Base-by-base conservation (phyloP, 1,284 basidiomycete species). In the Puccinia polysora region DNA sequence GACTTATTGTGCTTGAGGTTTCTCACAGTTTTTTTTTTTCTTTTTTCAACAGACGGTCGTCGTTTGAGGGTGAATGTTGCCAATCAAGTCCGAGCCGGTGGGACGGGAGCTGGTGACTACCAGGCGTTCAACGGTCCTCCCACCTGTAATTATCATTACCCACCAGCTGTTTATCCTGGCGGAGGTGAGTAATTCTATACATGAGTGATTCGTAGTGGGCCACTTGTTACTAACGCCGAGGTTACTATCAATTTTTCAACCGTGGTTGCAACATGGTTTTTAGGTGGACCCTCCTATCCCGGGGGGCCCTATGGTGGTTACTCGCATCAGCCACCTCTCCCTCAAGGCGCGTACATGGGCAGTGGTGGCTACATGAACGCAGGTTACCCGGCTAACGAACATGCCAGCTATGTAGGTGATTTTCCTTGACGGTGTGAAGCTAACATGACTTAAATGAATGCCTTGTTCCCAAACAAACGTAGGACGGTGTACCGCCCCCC, bases 31-130 rank as follows among this genome's bases (percentile, higher is more conserved):
- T 50, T 49, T 34, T 47, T 50, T 15, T 63, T 15, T 8, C 38
- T 20, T 20, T 50, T 23, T n/a, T 36, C 4, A n/a, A 20, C 40
- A 68, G 65, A 68, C 23, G 65, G 65, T 32, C 65, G 65, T n/a
- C 34, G 53, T 15, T 15, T 68, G 15, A 32, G 65, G 32, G 65
- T 68, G 14, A 68, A 68, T 45, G 65, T 68, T 25, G 65, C 65
- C 3, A 68, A 47, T 30, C 65, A 68, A 45, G 14, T 40, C 20
- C 50, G 52, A 12, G 52, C 52, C 12, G 38, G 14, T 28, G 28
- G 28, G 2, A 25, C n/a, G 18, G n/a, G 30, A 6, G 7, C 40
- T 2, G 43, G 30, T 4, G 62, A 64, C 38, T 62, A 40, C 28
- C 62, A 32, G 30, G 50, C 38, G 43, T 32, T 14, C 40, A 36